A percentile compares a stretch with the other conserved stretches of the same genome.
phyloP scores from a whole-genome alignment of 1,284 basidiomycete species.

The Inonotus obliquus region DNA sequence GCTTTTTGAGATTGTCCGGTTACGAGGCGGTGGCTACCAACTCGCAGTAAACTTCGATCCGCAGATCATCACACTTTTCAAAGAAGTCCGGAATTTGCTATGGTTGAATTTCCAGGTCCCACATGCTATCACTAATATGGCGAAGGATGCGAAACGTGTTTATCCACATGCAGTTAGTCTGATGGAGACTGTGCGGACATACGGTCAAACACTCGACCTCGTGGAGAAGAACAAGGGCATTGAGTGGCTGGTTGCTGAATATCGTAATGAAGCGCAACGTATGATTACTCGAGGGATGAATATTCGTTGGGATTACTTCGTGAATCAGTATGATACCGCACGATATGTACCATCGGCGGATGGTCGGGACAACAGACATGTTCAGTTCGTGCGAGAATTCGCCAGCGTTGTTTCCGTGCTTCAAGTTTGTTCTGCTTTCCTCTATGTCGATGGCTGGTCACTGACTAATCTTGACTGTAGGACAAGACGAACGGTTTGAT shows the following conservation, averaged over 20 bases:
- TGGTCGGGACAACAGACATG: conserved; percentile 83
- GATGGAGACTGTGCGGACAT: conserved; percentile 97
- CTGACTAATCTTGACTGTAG: conserved; percentile 77
- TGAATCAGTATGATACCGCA: conserved; percentile 84
- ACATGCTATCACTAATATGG: conserved; percentile 91
- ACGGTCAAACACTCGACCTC: conserved; percentile 89
- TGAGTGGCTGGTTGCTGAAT: conserved; percentile 90
- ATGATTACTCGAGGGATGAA: conserved; percentile 92
- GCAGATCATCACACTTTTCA: conserved; percentile 97
- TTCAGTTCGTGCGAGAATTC: conserved; percentile 93
- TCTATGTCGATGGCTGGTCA: conserved; percentile 66
- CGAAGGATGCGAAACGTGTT: conserved; percentile 96
- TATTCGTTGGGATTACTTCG: conserved; percentile 96
- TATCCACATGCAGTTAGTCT: conserved; percentile 97
- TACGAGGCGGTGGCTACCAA: conserved; percentile 80
- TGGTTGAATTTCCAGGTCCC: conserved; percentile 97
- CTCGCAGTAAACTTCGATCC: conserved; percentile 96
- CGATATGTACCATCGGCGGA: conserved; percentile 69
- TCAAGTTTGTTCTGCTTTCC: conserved; percentile 48
- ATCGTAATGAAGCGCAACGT: conserved; percentile 84
- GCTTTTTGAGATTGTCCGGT: conserved; percentile 91
- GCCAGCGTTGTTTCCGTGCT: conserved; percentile 87
- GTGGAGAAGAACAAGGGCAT: conserved; percentile 88
- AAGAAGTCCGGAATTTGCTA: conserved; percentile 92
- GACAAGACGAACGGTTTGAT: conserved; percentile 95